phyloP scores from a whole-genome alignment of 345 rosid species.

The Populus davidiana region DNA sequence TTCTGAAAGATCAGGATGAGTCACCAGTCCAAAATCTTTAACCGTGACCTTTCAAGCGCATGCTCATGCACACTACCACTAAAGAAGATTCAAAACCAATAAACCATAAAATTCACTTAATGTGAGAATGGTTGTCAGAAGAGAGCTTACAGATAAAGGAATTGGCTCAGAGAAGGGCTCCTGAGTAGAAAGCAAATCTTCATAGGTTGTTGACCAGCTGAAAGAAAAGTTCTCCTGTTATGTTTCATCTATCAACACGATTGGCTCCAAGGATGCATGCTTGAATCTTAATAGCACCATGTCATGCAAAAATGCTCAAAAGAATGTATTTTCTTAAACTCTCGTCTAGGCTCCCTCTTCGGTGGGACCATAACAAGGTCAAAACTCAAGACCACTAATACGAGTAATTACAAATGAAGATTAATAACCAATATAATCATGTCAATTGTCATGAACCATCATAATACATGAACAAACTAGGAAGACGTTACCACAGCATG shows the following conservation, averaged over 20 bases:
- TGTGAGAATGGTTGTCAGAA: not conserved
- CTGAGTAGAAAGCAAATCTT: slow-evolving; percentile 69
- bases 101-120: not conserved
- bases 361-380: not conserved
- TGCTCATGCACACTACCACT: not conserved
- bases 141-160: slow-evolving; percentile 69
- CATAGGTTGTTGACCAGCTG: slow-evolving; percentile 91
- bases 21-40: not conserved
- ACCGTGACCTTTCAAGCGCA: not conserved
- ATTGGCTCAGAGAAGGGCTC: slow-evolving; percentile 80
- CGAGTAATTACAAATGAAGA: not conserved
- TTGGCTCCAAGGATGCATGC: not conserved
- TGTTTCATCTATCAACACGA: slow-evolving; percentile 6
- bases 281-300: not conserved
- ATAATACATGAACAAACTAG: not conserved
- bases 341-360: not conserved
- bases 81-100: not conserved
- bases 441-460: not conserved
- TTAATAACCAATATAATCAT: not conserved
- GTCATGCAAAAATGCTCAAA: not conserved
- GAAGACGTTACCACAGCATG: not conserved
- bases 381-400: not conserved
- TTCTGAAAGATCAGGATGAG: not conserved
- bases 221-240: slow-evolving; percentile 29
- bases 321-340: not conserved